Percentiles rank a stretch among this genome's conserved stretches.
Conservation (phyloP, 495 filamentous ascomycete genomes). For the Parmelia sp. region DNA sequence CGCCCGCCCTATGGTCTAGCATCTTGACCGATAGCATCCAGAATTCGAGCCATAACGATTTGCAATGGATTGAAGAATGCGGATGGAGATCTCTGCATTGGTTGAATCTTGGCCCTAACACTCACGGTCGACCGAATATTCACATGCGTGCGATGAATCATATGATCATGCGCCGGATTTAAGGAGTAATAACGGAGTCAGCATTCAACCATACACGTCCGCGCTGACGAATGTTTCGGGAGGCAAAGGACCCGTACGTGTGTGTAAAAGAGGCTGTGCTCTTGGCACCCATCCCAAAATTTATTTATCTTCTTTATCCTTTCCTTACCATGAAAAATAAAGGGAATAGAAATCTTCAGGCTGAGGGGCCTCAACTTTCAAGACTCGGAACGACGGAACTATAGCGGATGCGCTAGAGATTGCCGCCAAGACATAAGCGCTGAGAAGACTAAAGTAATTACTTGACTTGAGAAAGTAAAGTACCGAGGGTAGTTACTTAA, state of each 20-base stretch:
- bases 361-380: too few relatives aligned
- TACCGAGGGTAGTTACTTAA: too few relatives aligned
- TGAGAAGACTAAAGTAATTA: too few relatives aligned
- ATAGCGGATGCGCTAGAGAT: background rate
- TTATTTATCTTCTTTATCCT: too few relatives aligned
- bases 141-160: background rate
- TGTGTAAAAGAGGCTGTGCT: slow-evolving; percentile 7
- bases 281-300: slow-evolving; percentile 1
- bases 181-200: background rate
- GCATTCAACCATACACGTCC: background rate
- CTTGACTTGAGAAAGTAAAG: too few relatives aligned
- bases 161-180: background rate
- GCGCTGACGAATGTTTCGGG: slow-evolving; percentile 10
- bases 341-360: too few relatives aligned
- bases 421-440: slow-evolving; percentile 2
- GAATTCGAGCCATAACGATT: background rate
- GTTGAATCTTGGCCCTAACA: background rate
- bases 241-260: slow-evolving; percentile 1
- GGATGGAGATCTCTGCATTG: background rate
- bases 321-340: too few relatives aligned
- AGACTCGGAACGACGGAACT: too few relatives aligned
- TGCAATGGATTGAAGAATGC: background rate
- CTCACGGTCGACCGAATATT: background rate
- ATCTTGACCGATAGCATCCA: background rate
- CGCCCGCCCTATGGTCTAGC: background rate